These are phyloP conservation scores for Phyllosticta citriasiana DNA, from an alignment of 2,329 filamentous ascomycete genomes.

Conservation along the genomic window DNA sequence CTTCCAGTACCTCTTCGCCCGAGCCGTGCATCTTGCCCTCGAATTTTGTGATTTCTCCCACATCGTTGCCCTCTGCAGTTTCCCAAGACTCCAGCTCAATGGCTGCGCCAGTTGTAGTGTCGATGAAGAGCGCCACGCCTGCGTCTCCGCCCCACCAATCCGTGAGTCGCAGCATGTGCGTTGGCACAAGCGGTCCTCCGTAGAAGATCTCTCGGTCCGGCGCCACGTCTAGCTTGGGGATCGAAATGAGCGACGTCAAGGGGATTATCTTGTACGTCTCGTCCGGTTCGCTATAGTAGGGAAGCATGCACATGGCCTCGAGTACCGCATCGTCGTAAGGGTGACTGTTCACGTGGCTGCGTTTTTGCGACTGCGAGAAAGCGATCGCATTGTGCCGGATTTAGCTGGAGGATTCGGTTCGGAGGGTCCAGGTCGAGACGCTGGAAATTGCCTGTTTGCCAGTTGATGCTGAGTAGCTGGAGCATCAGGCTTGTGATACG, in stretches of 20 bases:
- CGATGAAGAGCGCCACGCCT: neutral
- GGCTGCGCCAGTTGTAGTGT: neutral
- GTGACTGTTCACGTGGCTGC: neutral
- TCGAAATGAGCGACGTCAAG: neutral
- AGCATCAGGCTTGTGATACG: neutral
- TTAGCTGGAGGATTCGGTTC: neutral
- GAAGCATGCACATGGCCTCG: neutral
- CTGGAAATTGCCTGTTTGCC: neutral
- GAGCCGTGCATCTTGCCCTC: neutral
- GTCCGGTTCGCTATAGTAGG: neutral
- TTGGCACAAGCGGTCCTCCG: neutral
- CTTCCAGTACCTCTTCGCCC: neutral
- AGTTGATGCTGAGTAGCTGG: neutral
- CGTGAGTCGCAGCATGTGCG: neutral
- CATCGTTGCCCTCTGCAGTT: neutral
- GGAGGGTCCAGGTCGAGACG: neutral
- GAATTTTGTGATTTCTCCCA: neutral
- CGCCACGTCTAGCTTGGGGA: neutral
- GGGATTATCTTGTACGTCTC: neutral
- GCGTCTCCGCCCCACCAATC: neutral
- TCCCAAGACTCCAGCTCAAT: neutral
- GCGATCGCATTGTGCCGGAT: neutral
- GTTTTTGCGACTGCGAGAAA: neutral
- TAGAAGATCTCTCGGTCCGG: neutral
- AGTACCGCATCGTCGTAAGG: neutral